Base-by-base conservation (phyloP, 495 filamentous ascomycete species). In the Penicillium diatomitis region DNA sequence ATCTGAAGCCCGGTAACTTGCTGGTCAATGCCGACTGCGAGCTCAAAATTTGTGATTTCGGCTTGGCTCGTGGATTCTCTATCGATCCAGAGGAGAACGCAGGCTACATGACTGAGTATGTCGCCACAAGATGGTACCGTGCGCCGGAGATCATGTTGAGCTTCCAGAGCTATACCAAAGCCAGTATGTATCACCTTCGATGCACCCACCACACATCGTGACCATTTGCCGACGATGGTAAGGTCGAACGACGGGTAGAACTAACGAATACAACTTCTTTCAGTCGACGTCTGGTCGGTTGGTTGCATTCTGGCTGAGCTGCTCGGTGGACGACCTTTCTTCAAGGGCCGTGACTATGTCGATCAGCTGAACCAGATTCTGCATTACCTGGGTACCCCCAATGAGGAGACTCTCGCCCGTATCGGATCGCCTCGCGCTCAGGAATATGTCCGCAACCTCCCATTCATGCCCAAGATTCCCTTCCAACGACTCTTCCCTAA, bases 81-180 rank as follows among this genome's bases (percentile, higher is more conserved):
- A 86, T 95, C 55, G 90, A 96, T 55, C 90, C 91, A 0, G 90
- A 97, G 70, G 94, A 98, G 73, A 98, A 98, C 64, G 91, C 91
- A 8, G 92, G 92, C 34, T 98, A 96, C 67, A 97, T 97, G 92
- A 98, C 92, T 4, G 92, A 98, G 76, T 98, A 98, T 57, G 94
- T 98, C 38, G 92, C 92, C 41, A 97, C 92, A 41, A 80, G 92
- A 68, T 98, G 92, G 92, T 98, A 97, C 66, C 87, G 92, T 69
- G 92, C 92, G 32, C 92, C 92, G 3, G 92, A 98, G 66, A 98
- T 98, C 62, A 98, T 97, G 92, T 75, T 98, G 64, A 97, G 90
- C 69, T 97, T 98, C 82, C 91, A 96, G 71, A 96, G 91, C 70
- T 98, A 98, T 66, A 98, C 94, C 55, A 97, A 98, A 86, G 92